Base-by-base conservation (phyloP, 2,329 filamentous ascomycete species). In the Cryphonectria radicalis region DNA sequence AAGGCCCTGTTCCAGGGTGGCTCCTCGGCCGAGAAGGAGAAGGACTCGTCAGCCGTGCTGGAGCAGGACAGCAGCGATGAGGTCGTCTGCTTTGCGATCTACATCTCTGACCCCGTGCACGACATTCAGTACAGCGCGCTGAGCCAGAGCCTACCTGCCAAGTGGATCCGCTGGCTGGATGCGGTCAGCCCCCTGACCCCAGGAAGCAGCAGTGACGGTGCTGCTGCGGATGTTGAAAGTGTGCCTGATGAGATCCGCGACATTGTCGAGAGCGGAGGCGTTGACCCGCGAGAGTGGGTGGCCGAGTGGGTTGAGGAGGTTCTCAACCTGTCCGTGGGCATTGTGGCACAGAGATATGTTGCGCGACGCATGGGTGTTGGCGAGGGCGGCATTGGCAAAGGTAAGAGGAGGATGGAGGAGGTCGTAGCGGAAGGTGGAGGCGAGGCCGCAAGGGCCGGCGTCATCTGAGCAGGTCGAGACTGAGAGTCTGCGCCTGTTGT, bases 211-310 rank as follows among this genome's bases (percentile, higher is more conserved):
- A 85, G 86, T 37, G 82, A 87, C 3, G 78, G 81, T 55, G 80
- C 79, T 13, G 79, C 84, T n/a, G 66, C 66, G 35, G 77, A 77
- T 28, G 74, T 78, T 19, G 76, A 77, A 13, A 77, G 77, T n/a
- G 81, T 95, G 46, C 95, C 96, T 0, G 92, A 93, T 40, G 94
- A 95, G 78, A 98, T 99, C 76, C 87, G 89, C 32, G 93, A 95
- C 75, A 97, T 98, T 74, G 89, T 99, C 57, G 89, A 90, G 77
- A 83, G 83, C 62, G 90, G 89, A 11, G 89, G 88, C 63, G 93
- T 98, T 2, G 96, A 99, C 78, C 96, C 96, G 0, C 88, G 96
- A 71, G 96, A 99, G 81, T 99, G 96, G 96, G 93, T 97, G 53
- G 92, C 95, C 3, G 96, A 98, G 81, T 99, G 96, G 96, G 88